Evolutionary conservation across 73 alveolate genomes (phyloP).

Genomic region (Paramecium caudatum): DNA sequence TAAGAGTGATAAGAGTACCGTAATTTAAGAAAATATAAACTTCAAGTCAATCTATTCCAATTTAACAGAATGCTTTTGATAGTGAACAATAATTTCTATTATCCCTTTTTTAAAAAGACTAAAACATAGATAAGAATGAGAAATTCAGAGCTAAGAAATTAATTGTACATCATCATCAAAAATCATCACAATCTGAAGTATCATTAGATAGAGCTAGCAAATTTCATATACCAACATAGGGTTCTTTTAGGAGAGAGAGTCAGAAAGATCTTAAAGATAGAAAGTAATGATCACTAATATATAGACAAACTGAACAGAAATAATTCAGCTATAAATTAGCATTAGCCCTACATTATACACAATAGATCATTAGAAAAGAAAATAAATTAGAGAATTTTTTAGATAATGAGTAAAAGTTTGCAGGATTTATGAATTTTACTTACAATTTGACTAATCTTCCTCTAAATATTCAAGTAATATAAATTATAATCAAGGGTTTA

Average conservation of each 20-base stretch:
- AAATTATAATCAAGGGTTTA: not conserved
- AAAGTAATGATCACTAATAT: not conserved
- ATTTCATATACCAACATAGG: not conserved
- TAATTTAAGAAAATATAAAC: not conserved
- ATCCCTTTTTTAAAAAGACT: conserved; percentile 2
- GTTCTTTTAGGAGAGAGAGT: conserved; percentile 20
- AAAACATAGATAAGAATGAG: not conserved
- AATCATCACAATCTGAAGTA: not conserved
- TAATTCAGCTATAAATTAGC: not conserved
- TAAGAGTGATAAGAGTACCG: conserved; percentile 32
- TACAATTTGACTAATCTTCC: conserved; percentile 21
- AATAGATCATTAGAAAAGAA: not conserved
- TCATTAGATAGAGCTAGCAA: not conserved
- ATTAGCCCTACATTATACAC: not conserved
- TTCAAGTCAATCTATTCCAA: not conserved
- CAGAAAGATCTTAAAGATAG: conserved; percentile 9
- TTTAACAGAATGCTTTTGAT: not conserved
- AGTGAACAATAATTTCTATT: not conserved
- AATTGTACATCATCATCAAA: too few relatives aligned
- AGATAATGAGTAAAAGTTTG: not conserved
- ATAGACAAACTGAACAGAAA: conserved; percentile 7
- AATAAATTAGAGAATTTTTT: not conserved
- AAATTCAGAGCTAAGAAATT: too few relatives aligned
- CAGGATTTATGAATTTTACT: conserved; percentile 23
- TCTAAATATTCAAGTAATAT: not conserved